Base-by-base conservation (phyloP, 192 early-diverging fungal species). In the Entomortierella parvispora region DNA sequence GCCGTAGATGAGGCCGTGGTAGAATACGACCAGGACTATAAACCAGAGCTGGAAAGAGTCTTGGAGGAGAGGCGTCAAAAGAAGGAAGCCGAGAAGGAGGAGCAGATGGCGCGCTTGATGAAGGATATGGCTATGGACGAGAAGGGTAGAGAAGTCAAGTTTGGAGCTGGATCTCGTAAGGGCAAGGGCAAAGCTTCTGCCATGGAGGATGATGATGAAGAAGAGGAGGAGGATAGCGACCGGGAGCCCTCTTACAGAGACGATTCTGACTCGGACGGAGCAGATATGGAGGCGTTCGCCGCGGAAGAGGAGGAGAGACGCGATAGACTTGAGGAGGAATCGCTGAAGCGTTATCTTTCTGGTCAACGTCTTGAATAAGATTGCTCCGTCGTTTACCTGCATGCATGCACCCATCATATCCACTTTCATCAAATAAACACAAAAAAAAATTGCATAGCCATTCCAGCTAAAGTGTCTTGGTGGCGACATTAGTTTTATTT, bases 1-100 rank as follows among this genome's bases (percentile, higher is more conserved):
- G 90, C 90, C 42, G 85, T 99, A 17, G 87, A 89, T 47, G 94
- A 95, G 43, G 93, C 93, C 22, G 85, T 87, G 10, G 67, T 87
- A 2, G 96, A 99, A 76, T 99, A 99, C 69, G 79, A 95, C 48
- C 83, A 85, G 0, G 95, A 96, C 56, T 99, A 97, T 68, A 88
- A 88, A 71, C 96, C 95, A 1, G 89, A 90, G 53, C 83, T 99
- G 34, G 90, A 96, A 62, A 72, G 86, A 44, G 83, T 93, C 71
- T 77, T 94, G 43, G 81, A 83, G 42, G 85, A 91, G 75, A 90
- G 91, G 58, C 77, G 68, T 69, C 37, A 43, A 42, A 42, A 82
- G 70, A 85, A 89, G 82, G 88, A 87, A 68, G 84, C 83, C 50
- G 85, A 90, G 44, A 87, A 92, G 69, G 85, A 90, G 66, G 82